Conservation (phyloP, 768 basidiomycete species). For the Tulasnella sp. region DNA sequence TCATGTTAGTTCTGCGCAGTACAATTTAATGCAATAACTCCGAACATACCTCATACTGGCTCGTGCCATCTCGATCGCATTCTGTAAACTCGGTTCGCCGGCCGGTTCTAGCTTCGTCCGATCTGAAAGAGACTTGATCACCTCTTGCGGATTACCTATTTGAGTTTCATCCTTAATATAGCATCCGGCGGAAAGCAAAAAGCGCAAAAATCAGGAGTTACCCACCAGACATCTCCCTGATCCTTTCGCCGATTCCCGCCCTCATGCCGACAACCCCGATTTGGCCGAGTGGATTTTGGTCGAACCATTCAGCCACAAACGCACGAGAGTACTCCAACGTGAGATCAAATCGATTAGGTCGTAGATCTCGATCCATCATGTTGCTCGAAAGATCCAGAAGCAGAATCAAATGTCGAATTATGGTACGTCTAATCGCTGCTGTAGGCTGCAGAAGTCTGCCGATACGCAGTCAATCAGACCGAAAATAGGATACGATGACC, state of each 20-base stretch:
- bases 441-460: slow-evolving; percentile 66
- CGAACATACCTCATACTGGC: slow-evolving; percentile 73
- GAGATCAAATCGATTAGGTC: slow-evolving; percentile 86
- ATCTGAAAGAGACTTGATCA: slow-evolving; percentile 73
- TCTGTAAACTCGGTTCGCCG: slow-evolving; percentile 93
- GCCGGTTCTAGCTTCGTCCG: slow-evolving; percentile 77
- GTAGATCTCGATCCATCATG: slow-evolving; percentile 94
- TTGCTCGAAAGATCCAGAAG: slow-evolving; percentile 82
- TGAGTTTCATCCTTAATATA: neutral
- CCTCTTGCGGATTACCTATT: slow-evolving; percentile 84
- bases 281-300: slow-evolving; percentile 96
- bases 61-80: slow-evolving; percentile 92
- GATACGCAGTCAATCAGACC: slow-evolving; percentile 2
- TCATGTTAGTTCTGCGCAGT: too few relatives aligned
- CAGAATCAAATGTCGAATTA: slow-evolving; percentile 89
- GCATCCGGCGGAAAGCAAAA: neutral
- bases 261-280: slow-evolving; percentile 91
- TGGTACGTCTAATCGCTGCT: slow-evolving; percentile 79
- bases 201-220: neutral
- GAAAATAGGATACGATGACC: neutral
- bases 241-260: slow-evolving; percentile 76
- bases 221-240: slow-evolving; percentile 87
- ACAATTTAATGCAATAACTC: too few relatives aligned
- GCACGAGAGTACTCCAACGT: slow-evolving; percentile 81
- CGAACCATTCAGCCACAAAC: slow-evolving; percentile 95